Base-by-base conservation (phyloP, 257 asterid genomes). In the Scutellaria minor region DNA sequence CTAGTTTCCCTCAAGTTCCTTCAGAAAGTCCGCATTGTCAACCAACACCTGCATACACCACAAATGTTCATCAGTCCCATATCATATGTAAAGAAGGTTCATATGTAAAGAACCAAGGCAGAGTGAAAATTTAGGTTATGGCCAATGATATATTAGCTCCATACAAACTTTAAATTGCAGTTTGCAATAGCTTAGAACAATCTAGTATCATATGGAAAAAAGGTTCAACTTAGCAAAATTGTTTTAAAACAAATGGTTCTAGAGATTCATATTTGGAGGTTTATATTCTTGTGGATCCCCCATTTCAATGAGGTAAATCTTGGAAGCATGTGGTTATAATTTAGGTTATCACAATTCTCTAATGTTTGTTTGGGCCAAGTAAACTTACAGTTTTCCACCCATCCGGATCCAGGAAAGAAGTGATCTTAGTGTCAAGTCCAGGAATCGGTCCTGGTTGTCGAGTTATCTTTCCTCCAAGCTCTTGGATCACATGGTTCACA, bases 341-440 rank as follows among this genome's bases (percentile, higher is more conserved):
- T 67, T 8, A 45, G 24, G 18, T 11, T 5, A 45, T 20, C 51
- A 7, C 37, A 41, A 66, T 50, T 59, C 5, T 39, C 41, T 9
- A 42, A 37, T 37, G 12, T 52, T 22, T 10, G 11, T 13, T 8
- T 22, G 9, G 12, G 69, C 60, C 46, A 14, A 40, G 53, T 47
- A 46, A 64, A 79, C 96, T 91, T 80, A 91, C 97, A 60, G 95
- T 91, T 85, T 94, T 94, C 99, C 99, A 94, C 11, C 99, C 99
- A 84, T 94, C 97, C n/a, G 99, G 99, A 66, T 94, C 97, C 52
- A 91, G 78, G 75, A 94, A 89, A 72, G 97, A 84, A 68, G 89
- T 86, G 79, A 94, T 88, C 91, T 91, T 94, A 62, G 99, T 94
- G 82, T 82, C 88, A 77, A 94, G 64, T 71, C 98, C 97, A 53